A percentile compares a stretch with the other conserved stretches of the same genome.
These are phyloP conservation scores for Kwoniella bestiolae DNA, from an alignment of 768 basidiomycete species.

Conservation along the genomic window DNA sequence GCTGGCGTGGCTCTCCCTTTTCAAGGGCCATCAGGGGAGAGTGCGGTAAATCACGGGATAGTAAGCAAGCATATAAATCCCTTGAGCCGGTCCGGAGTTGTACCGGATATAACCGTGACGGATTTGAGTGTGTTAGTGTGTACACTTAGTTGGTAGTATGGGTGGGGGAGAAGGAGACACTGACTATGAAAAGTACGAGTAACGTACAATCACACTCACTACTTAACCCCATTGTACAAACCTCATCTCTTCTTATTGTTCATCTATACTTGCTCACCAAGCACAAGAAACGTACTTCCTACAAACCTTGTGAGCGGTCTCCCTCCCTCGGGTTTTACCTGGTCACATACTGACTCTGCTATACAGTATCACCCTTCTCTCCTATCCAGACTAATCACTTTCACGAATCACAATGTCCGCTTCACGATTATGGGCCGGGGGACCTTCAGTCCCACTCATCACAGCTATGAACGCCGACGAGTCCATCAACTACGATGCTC, in stretches of 20 bases:
- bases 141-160: neutral
- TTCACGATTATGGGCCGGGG: constrained; percentile 61
- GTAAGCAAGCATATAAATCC: neutral
- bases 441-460: constrained; percentile 78
- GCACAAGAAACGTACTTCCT: too few relatives aligned
- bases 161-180: neutral
- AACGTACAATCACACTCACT: too few relatives aligned
- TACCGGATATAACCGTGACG: constrained; percentile 6
- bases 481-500: constrained; percentile 70
- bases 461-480: constrained; percentile 67
- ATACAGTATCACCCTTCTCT: neutral
- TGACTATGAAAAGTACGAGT: too few relatives aligned
- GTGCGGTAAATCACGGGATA: neutral
- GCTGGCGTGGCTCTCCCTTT: neutral
- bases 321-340: neutral
- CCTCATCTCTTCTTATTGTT: too few relatives aligned
- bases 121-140: neutral
- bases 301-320: too few relatives aligned
- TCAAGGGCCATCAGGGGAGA: too few relatives aligned
- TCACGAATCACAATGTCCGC: constrained; percentile 16
- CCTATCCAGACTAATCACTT: neutral
- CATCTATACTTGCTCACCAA: too few relatives aligned
- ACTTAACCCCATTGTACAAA: too few relatives aligned
- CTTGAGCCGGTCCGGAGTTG: neutral
- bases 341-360: too few relatives aligned